Base-by-base conservation (phyloP, 306 rosid species). In the Prinsepia uniflora region DNA sequence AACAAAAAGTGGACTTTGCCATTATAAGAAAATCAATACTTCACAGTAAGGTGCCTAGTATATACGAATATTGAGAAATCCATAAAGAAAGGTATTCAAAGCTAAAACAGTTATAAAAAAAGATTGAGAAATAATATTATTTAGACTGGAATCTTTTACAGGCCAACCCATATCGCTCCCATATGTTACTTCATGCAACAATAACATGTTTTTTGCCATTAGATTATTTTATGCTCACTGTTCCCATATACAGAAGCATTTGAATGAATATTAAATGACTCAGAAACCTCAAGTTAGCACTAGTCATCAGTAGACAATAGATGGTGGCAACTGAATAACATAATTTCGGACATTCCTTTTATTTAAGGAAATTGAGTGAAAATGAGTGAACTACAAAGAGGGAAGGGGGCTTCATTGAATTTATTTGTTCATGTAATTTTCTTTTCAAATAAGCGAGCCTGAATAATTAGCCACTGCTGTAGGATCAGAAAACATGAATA, bases 1-100 rank as follows among this genome's bases (percentile, higher is more conserved):
- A 45, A 53, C 59, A 52, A 72, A 65, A 48, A 44, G 76, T 72
- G 76, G 63, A 48, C 47, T 43, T 67, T 61, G 10, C 49, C 70
- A 65, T 78, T 53, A 84, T 7, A 55, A 4, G n/a, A 55, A 45
- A 55, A 39, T 22, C 59, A 57, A 48, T 43, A 59, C 55, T 64
- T 39, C 48, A 54, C 40, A 48, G 7, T 49, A 34, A 40, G 57
- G 69, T 14, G 50, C 52, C 60, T 19, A 39, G 34, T 50, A 59
- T 34, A 17, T 15, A 59, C 4, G 39, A n/a, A 18, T 40, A 56
- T 22, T 56, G 39, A 55, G 60, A 55, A 55, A 43, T 61, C 39
- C 46, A 14, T 19, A 43, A 47, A 53, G 8, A 53, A 20, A 11
- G 22, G 17, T 9, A 52, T 20, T 6, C 9, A 52, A 4, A 34